Evolutionary conservation across 345 rosid species (phyloP).

Genomic region (Geranium brycei): DNA sequence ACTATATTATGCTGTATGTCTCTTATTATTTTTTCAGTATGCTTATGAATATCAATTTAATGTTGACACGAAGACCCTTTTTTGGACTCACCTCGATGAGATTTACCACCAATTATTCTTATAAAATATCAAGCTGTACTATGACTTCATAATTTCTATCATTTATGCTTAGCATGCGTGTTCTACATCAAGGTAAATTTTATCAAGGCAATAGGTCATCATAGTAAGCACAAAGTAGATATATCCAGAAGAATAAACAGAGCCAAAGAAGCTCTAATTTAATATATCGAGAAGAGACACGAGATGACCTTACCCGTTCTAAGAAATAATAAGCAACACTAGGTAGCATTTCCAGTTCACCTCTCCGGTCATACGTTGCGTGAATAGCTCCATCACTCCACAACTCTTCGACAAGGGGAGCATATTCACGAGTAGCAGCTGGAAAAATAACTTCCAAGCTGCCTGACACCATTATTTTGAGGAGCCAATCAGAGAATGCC

Average conservation of each 20-base stretch:
- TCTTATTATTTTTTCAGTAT: too few species aligned
- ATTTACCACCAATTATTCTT: background rate
- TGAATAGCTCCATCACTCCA: conserved; percentile 82
- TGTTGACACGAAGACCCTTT: background rate
- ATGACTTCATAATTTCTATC: background rate
- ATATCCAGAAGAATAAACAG: background rate
- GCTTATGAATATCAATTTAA: too few species aligned
- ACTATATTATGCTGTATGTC: too few species aligned
- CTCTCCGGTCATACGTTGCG: conserved; percentile 65
- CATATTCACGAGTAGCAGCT: conserved; percentile 93
- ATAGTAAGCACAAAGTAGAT: background rate
- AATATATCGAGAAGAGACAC: conserved; percentile 4
- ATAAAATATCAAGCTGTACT: background rate
- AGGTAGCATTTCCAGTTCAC: conserved; percentile 70
- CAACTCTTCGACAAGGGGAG: conserved; percentile 82
- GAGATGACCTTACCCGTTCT: conserved; percentile 56
- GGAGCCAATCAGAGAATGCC: conserved; percentile 87
- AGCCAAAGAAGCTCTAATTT: background rate
- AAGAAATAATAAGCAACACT: conserved; percentile 75
- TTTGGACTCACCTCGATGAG: background rate
- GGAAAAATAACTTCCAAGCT: conserved; percentile 78
- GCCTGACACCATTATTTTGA: conserved; percentile 86
- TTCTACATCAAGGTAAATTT: too few species aligned
- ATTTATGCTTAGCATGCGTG: background rate
- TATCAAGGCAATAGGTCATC: background rate